phyloP scores from a whole-genome alignment of 176 grass and related monocot species.

The Hordeum marinum region DNA sequence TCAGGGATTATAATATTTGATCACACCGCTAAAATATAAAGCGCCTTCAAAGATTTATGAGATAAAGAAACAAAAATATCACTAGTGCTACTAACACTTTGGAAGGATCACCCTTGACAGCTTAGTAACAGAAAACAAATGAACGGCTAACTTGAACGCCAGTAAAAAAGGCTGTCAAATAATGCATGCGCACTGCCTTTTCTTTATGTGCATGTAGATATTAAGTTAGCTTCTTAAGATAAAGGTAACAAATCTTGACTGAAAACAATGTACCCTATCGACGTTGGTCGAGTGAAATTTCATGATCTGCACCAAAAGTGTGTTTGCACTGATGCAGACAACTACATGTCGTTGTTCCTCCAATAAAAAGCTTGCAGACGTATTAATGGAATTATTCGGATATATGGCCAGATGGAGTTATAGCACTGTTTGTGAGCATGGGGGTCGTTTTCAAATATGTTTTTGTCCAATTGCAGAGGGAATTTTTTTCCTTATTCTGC shows the following conservation, averaged over 20 bases:
- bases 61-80: not conserved
- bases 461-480: slow-evolving; percentile 23
- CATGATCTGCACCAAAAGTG: not conserved
- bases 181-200: not conserved
- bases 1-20: too few species aligned
- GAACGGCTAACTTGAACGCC: not conserved
- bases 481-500: slow-evolving; percentile 6
- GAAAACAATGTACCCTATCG: not conserved
- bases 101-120: slow-evolving; percentile 9
- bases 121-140: not conserved
- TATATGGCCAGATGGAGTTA: not conserved
- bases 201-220: not conserved
- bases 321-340: slow-evolving; percentile 5
- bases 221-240: not conserved
- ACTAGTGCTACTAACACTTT: not conserved
- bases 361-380: not conserved
- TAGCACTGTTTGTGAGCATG: not conserved
- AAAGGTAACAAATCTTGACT: not conserved
- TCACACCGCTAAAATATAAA: not conserved
- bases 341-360: not conserved
- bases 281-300: not conserved
- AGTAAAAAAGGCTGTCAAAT: slow-evolving; percentile 16
- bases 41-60: not conserved
- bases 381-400: not conserved
- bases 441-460: slow-evolving; percentile 36